Percentiles rank a stretch among this genome's conserved stretches.
These are phyloP conservation scores for Blastobotrys chiropterorum DNA, from an alignment of 805 yeast genomes.

Conservation along the genomic window DNA sequence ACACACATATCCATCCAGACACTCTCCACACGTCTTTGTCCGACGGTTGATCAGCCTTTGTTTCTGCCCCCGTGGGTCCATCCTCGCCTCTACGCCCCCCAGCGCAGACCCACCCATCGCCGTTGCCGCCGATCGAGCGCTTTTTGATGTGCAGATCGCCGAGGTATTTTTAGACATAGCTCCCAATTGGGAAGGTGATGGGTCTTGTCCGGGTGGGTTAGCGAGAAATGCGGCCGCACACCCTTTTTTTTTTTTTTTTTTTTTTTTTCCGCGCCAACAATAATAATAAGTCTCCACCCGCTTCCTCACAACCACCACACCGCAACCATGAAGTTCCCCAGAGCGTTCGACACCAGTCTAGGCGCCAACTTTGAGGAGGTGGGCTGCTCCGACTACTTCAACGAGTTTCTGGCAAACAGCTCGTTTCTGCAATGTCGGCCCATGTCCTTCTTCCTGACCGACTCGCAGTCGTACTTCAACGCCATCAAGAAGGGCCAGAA, in stretches of 20 bases:
- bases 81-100: too few species aligned
- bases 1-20: too few species aligned
- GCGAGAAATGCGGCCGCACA: background rate
- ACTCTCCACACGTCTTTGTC: too few species aligned
- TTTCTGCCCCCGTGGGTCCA: too few species aligned
- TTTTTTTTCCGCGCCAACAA: constrained; percentile 1
- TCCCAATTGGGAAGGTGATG: background rate
- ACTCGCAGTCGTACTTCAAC: constrained; percentile 25
- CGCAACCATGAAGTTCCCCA: constrained; percentile 10
- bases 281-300: background rate
- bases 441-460: constrained; percentile 27
- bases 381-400: constrained; percentile 25
- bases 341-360: constrained; percentile 28
- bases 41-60: too few species aligned
- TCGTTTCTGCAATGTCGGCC: constrained; percentile 26
- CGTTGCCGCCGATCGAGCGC: background rate
- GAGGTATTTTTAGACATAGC: background rate
- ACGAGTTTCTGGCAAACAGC: constrained; percentile 19
- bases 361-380: constrained; percentile 24
- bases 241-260: too few species aligned
- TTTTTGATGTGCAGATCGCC: background rate
- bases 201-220: background rate
- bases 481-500: constrained; percentile 23
- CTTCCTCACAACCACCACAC: background rate
- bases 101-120: too few species aligned